Conservation (phyloP, 345 rosid genomes). For the Murraya koenigii region DNA sequence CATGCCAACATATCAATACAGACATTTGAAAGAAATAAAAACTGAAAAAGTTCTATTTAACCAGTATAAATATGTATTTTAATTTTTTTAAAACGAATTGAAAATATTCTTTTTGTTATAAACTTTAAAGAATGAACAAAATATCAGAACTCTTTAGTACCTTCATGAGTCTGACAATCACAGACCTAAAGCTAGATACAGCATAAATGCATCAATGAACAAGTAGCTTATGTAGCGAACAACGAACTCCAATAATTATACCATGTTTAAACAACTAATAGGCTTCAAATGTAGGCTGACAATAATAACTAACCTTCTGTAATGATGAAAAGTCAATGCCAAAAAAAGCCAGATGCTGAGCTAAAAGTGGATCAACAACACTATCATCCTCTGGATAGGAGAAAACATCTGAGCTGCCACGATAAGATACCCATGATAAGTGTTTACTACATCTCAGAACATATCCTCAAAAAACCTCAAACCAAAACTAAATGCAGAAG, state of each 20-base stretch:
- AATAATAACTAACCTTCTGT: conserved; percentile 65
- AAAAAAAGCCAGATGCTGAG: conserved; percentile 89
- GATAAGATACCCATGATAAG: conserved; percentile 40
- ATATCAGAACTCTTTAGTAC: background rate
- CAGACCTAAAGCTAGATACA: background rate
- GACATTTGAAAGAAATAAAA: background rate
- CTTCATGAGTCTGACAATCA: background rate
- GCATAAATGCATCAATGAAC: background rate
- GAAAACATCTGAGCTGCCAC: conserved; percentile 98
- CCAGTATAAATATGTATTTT: background rate
- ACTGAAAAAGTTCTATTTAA: background rate
- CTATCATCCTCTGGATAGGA: conserved; percentile 93
- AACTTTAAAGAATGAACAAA: background rate
- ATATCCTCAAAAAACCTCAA: background rate
- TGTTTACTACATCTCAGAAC: conserved; percentile 19
- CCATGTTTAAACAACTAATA: background rate
- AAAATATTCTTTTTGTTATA: background rate
- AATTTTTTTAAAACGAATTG: background rate
- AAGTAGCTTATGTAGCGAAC: background rate
- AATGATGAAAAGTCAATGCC: conserved; percentile 96
- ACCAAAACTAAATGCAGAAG: background rate
- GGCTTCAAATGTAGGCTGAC: background rate
- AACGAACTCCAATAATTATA: background rate
- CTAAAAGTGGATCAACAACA: conserved; percentile 88
- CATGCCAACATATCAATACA: background rate